Conservation (phyloP, 148 eudicot species). For the Chenopodium formosanum region DNA sequence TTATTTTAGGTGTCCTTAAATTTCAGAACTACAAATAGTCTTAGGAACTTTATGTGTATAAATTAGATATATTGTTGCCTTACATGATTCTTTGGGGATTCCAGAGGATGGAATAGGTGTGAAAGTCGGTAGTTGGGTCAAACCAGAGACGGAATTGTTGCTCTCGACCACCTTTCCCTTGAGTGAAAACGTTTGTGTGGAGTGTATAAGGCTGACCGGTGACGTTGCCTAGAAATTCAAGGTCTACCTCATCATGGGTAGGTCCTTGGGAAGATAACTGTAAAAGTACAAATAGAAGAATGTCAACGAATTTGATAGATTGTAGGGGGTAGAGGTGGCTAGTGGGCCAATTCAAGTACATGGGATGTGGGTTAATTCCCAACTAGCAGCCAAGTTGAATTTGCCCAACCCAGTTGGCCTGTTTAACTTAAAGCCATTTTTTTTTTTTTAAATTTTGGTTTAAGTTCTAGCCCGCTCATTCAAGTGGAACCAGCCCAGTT, state of each 20-base stretch:
- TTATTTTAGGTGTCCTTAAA: neutral
- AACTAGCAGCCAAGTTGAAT: too few relatives aligned
- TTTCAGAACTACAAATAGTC: neutral
- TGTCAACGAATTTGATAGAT: neutral
- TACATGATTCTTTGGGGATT: constrained; percentile 32
- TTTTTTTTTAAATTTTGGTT: neutral
- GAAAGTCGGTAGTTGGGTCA: constrained; percentile 29
- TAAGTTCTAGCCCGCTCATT: neutral
- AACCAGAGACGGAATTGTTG: constrained; percentile 39
- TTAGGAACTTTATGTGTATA: neutral
- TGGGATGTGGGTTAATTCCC: neutral
- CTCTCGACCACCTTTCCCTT: constrained; percentile 30
- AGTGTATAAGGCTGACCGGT: constrained; percentile 33
- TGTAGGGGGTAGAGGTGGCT: neutral
- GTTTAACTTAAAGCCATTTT: too few relatives aligned
- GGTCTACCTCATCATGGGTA: constrained; percentile 31
- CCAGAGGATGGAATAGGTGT: constrained; percentile 37
- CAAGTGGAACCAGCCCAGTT: too few relatives aligned
- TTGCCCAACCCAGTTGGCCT: too few relatives aligned
- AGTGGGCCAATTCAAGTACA: neutral
- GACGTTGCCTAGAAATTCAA: constrained; percentile 32
- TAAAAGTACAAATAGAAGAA: neutral
- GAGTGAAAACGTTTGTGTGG: constrained; percentile 31
- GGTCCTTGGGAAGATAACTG: constrained; percentile 35
- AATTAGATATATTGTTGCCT: neutral